phyloP scores from a whole-genome alignment of 108 stramenopile species.

The Mayamaea pseudoterrestris region DNA sequence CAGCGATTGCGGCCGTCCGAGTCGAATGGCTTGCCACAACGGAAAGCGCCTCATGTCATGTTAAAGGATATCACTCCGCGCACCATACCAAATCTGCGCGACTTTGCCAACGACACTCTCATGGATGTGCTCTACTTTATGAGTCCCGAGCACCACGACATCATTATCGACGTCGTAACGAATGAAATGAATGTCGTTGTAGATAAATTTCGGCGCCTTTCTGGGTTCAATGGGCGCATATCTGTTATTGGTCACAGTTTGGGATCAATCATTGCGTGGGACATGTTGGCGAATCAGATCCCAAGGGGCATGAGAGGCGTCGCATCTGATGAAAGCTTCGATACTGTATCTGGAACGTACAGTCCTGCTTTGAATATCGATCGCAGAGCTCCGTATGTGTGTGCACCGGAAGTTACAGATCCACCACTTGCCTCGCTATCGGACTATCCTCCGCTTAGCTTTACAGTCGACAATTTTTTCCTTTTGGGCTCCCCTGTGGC shows the following conservation, averaged over 20 bases:
- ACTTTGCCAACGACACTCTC: conserved; percentile 68
- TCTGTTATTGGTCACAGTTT: conserved; percentile 44
- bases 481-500: conserved; percentile 53
- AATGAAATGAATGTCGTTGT: conserved; percentile 51
- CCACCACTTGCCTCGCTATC: neutral
- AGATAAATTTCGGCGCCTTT: conserved; percentile 27
- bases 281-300: conserved; percentile 42
- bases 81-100: conserved; percentile 57
- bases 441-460: conserved; percentile 40
- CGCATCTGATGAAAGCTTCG: conserved; percentile 1
- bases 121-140: conserved; percentile 72
- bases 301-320: too few relatives aligned
- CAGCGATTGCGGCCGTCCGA: too few relatives aligned
- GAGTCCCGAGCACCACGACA: conserved; percentile 51
- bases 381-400: too few relatives aligned
- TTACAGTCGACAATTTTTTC: conserved; percentile 34
- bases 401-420: too few relatives aligned
- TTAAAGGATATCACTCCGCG: conserved; percentile 54
- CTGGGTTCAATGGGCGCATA: conserved; percentile 34
- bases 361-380: too few relatives aligned
- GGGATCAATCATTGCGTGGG: conserved; percentile 54
- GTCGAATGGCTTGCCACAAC: too few relatives aligned
- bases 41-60: conserved; percentile 11
- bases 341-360: neutral
- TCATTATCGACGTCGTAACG: conserved; percentile 48